Percentiles rank a stretch among this genome's conserved stretches.
Conservation (phyloP, 2,329 filamentous ascomycete species). For the Didymella pinodella region DNA sequence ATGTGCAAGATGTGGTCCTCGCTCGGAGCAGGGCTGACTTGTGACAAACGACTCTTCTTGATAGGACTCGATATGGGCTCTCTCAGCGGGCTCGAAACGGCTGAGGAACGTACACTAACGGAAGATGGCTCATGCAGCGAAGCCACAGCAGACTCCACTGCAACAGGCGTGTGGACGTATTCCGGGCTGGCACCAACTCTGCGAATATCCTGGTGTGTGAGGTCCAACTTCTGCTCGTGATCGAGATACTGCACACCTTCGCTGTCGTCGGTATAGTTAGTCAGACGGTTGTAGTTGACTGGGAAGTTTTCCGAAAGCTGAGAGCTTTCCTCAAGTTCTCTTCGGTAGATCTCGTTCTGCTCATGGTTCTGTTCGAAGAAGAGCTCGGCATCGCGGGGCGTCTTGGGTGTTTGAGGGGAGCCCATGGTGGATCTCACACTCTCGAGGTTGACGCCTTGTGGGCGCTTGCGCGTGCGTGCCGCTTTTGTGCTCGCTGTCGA, state of each 20-base stretch:
- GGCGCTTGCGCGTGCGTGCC: slow-evolving; percentile 62
- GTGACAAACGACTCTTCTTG: slow-evolving; percentile 38
- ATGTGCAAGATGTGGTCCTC: slow-evolving; percentile 23
- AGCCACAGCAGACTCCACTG: slow-evolving; percentile 88
- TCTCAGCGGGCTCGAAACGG: slow-evolving; percentile 33
- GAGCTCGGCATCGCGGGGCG: slow-evolving; percentile 55
- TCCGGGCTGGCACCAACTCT: slow-evolving; percentile 76
- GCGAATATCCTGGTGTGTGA: slow-evolving; percentile 72
- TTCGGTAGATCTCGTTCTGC: slow-evolving; percentile 65
- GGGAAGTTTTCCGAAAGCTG: slow-evolving; percentile 51
- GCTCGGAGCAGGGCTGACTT: slow-evolving; percentile 36
- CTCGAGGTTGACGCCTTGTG: slow-evolving; percentile 62
- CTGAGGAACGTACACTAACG: slow-evolving; percentile 61
- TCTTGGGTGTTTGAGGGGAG: slow-evolving; percentile 39
- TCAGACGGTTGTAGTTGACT: slow-evolving; percentile 61
- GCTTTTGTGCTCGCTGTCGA: slow-evolving; percentile 66
- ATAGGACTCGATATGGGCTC: slow-evolving; percentile 28
- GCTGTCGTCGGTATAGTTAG: slow-evolving; percentile 64
- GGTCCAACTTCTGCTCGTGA: slow-evolving; percentile 57
- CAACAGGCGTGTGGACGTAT: slow-evolving; percentile 74
- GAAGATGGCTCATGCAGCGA: slow-evolving; percentile 87
- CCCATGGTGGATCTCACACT: slow-evolving; percentile 59
- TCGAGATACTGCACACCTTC: slow-evolving; percentile 64
- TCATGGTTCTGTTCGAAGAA: slow-evolving; percentile 64
- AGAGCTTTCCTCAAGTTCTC: slow-evolving; percentile 55